Percentiles rank a stretch among this genome's conserved stretches.
These are phyloP conservation scores for Fomitopsis betulina DNA, from an alignment of 1,284 basidiomycete species.

Conservation along the genomic window DNA sequence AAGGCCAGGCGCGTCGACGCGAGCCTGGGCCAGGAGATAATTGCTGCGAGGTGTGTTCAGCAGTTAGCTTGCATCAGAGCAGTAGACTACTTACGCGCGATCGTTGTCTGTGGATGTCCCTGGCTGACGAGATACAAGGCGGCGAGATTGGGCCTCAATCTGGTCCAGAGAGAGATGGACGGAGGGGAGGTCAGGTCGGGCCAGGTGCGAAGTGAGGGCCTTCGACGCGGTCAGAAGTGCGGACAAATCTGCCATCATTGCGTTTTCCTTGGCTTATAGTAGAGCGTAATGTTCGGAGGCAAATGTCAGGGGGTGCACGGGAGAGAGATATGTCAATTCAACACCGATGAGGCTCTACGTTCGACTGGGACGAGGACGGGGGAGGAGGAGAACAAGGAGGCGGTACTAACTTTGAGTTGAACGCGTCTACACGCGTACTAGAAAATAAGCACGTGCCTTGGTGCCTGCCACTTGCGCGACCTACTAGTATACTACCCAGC, in stretches of 20 bases:
- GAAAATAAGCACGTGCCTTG: too few species aligned
- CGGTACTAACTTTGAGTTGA: too few species aligned
- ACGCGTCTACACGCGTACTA: too few species aligned
- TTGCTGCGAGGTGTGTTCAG: constrained; percentile 41
- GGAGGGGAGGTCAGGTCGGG: constrained; percentile 75
- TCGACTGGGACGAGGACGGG: too few species aligned
- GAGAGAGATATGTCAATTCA: too few species aligned
- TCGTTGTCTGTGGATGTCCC: constrained; percentile 58
- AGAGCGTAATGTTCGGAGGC: too few species aligned
- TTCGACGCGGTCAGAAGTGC: constrained; percentile 67
- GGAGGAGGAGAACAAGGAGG: too few species aligned
- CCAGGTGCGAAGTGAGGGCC: constrained; percentile 70
- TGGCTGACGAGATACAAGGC: constrained; percentile 70
- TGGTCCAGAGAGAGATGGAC: constrained; percentile 89
- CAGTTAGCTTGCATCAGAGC: background rate
- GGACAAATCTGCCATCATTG: constrained; percentile 57
- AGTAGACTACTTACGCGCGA: constrained; percentile 55
- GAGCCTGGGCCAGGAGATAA: constrained; percentile 84
- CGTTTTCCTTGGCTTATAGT: too few species aligned
- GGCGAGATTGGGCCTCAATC: constrained; percentile 84
- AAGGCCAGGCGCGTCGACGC: constrained; percentile 81
- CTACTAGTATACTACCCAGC: too few species aligned
- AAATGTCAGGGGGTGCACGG: too few species aligned
- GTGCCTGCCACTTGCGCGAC: too few species aligned
- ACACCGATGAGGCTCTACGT: too few species aligned